These are phyloP conservation scores for Claviceps sp. DNA, from an alignment of 2,329 filamentous ascomycete genomes.

Conservation along the genomic window DNA sequence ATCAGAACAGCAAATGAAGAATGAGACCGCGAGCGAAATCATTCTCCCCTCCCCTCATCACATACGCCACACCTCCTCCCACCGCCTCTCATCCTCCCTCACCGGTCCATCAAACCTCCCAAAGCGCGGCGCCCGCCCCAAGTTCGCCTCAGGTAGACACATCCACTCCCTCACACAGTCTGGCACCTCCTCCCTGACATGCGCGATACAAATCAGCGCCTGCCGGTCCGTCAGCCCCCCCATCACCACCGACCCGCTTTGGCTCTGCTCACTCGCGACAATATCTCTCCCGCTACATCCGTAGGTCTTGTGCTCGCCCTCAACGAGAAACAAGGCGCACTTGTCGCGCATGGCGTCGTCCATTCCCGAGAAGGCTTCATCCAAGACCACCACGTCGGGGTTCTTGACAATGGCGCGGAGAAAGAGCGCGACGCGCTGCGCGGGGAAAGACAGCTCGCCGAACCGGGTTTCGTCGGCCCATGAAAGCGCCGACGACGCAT, in stretches of 20 bases:
- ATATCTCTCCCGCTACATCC: constrained; percentile 18
- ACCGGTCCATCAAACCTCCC: constrained; percentile 51
- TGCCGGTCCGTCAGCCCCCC: constrained; percentile 55
- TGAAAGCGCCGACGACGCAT: constrained; percentile 15
- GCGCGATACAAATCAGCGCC: constrained; percentile 83
- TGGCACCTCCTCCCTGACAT: constrained; percentile 82
- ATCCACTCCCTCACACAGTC: constrained; percentile 73
- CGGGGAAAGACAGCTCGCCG: constrained; percentile 62
- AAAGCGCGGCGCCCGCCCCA: constrained; percentile 45
- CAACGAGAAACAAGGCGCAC: constrained; percentile 66
- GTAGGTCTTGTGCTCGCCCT: constrained; percentile 40
- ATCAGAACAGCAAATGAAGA: no score
- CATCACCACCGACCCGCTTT: constrained; percentile 33
- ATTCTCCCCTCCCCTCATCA: background rate
- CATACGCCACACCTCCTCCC: constrained; percentile 52
- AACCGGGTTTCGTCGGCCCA: constrained; percentile 62
- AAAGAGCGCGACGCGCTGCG: constrained; percentile 77
- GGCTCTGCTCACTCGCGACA: constrained; percentile 28
- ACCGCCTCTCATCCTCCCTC: constrained; percentile 40
- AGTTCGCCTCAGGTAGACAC: constrained; percentile 65
- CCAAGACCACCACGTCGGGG: constrained; percentile 70
- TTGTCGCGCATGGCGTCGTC: constrained; percentile 71
- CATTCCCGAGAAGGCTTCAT: constrained; percentile 83
- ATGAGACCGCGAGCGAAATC: no score
- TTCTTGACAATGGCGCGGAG: constrained; percentile 68